phyloP scores from a whole-genome alignment of 2,329 filamentous ascomycete genomes.

The Scedosporium apiospermum region DNA sequence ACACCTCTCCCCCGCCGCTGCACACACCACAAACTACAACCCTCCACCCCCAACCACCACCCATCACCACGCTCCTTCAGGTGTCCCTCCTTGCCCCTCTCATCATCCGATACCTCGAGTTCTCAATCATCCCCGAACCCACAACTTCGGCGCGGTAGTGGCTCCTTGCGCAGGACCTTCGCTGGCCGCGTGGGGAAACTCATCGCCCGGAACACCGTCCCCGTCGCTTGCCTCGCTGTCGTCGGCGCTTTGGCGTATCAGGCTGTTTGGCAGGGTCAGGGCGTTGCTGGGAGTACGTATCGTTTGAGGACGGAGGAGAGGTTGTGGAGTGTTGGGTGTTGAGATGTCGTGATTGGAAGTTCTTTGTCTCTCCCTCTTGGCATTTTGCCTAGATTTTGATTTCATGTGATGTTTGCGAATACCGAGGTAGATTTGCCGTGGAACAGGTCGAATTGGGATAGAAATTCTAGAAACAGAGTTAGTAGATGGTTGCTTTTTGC shows the following conservation, averaged over 20 bases:
- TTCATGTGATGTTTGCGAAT: no score
- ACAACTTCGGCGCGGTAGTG: background rate
- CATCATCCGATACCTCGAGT: background rate
- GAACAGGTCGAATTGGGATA: no score
- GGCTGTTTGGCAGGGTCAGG: background rate
- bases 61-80: background rate
- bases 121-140: background rate
- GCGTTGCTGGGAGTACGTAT: background rate
- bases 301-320: no score
- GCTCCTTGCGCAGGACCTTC: background rate
- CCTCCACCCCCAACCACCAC: background rate
- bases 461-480: no score
- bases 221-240: background rate
- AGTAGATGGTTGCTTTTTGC: no score
- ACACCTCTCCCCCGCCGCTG: background rate
- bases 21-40: background rate
- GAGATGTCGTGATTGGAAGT: no score
- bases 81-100: background rate
- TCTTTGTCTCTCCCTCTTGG: no score
- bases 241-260: background rate
- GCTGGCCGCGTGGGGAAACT: background rate
- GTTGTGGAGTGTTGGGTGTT: no score
- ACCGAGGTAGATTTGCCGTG: no score
- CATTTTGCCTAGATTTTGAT: no score
- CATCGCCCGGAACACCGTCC: background rate